Base-by-base conservation (phyloP, 2,329 filamentous ascomycete genomes). In the Cercospora zeina region DNA sequence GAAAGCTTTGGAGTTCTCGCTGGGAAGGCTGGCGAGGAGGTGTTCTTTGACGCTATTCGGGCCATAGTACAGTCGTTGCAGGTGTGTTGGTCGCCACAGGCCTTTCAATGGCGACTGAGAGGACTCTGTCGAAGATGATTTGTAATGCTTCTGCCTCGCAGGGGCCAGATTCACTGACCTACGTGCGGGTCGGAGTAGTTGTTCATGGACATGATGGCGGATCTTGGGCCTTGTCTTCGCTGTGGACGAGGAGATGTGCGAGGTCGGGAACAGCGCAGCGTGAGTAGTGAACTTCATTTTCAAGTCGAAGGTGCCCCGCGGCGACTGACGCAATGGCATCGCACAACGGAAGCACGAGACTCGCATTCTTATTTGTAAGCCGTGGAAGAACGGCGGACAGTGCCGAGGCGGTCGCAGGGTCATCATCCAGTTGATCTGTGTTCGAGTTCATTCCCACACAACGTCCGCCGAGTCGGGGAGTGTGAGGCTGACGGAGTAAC, bases 11-110 rank as follows among this genome's bases (percentile, higher is more conserved):
- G 81, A 83, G 2, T 68, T 70, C 2, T 73, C 68, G 10, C 62
- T 75, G 0, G 77, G 81, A 0, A 85, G 77, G 55, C 74, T 76
- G 19, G 76, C 73, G 11, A 81, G 62, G 1, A 85, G 73, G 65
- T 84, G 75, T 9, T 78, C 77, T 60, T 76, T 62, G 3, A 85
- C 82, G 7, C 77, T 79, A 27, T 76, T 69, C 4, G 78, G 69
- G 13, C 82, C 82, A 64, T 84, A 84, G 72, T 79, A 78, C 4
- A 85, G 75, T 21, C 75, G 76, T 59, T 81, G 75, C 8, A 83
- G 75, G 59, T 80, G 80, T 1, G 77, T 80, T 0, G 81, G 80
- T 66, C 80, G 80, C 78, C 80, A 84, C 0, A 83, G 73, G 31
- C 82, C 82, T 21, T 75, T 75, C 4, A 82, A 73, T 2, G 80